Conservation (phyloP, 2,329 filamentous ascomycete genomes). For the Monilinia fructigena region DNA sequence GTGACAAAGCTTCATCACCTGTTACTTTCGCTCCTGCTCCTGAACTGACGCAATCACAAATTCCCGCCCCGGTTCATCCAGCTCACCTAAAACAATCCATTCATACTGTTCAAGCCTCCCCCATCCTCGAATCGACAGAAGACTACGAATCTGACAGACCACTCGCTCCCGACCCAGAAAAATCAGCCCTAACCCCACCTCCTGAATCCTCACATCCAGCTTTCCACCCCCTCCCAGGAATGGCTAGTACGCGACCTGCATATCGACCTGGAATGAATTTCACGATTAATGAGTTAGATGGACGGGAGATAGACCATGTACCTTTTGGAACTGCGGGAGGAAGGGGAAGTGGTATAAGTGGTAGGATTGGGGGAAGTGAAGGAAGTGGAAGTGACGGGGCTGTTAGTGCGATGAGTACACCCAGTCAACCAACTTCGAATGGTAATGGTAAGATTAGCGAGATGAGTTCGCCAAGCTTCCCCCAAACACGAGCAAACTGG, state of each 20-base stretch:
- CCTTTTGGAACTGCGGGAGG: background rate
- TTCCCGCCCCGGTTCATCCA: background rate
- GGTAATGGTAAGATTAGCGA: background rate
- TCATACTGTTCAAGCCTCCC: background rate
- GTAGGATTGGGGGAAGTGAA: too few species aligned
- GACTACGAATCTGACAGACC: background rate
- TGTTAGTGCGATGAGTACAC: constrained; percentile 9
- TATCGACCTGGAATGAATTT: background rate
- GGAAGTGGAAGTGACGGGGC: background rate
- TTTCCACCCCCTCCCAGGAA: constrained; percentile 1
- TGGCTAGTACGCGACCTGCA: background rate
- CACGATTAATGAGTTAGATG: constrained; percentile 19
- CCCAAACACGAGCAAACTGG: background rate
- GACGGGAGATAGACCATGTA: background rate
- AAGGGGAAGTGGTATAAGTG: background rate
- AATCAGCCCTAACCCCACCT: constrained; percentile 10
- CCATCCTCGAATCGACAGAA: background rate
- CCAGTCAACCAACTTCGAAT: background rate
- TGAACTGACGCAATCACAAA: background rate
- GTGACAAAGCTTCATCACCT: background rate
- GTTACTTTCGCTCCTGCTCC: background rate
- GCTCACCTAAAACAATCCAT: too few species aligned
- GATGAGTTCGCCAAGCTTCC: background rate
- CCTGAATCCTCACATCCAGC: constrained; percentile 18
- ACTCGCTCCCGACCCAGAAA: constrained; percentile 12